Evolutionary conservation across 176 grass and related monocot genomes (phyloP), one percentile per base, ranked within the genome.

Genomic region (Aegilops umbellulata): DNA sequence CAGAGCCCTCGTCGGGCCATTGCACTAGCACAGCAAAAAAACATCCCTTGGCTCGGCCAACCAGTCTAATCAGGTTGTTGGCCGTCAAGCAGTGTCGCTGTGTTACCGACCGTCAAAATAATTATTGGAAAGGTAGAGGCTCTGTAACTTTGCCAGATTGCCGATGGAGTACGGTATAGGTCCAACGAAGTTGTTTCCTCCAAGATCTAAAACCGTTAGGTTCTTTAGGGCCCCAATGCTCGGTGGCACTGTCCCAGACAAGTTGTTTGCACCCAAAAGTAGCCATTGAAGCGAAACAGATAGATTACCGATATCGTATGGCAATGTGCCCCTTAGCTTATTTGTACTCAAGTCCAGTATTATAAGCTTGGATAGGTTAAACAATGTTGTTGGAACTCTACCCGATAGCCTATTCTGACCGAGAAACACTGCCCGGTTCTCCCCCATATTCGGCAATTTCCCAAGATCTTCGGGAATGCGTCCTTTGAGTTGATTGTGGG

Each of bases 141-240:
- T 47, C 3, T 3, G 3, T 47, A 47, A 47, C 1, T 47, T 47
- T 47, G 44, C 1, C 44, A 47, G 12, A 47, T 47, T 47, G 44
- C 44, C 44, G 24, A 93, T 42, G 22, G 36, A 72, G 36, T 38
- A 6, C 2, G 20, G 68, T 71, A 86, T 44, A 4, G 5, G 17
- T 7, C 88, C 84, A 69, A 25, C 69, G 3, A 90, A 77, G 5
- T 9, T 72, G 2, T 72, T 72, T 41, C 22, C 36, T 41, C 35
- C 69, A 24, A 72, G 35, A 72, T 39, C 2, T 72, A 72, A 41
- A 39, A 7, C 0, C 0, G 1, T 0, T 23, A 72, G 34, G 22
- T 72, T 42, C 22, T 72, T 41, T 41, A 72, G 74, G 12, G 26
- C 46, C 9, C 74, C 74, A 53, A 76, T 76, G 46, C 74, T 76